Percentiles rank a stretch among this genome's conserved stretches.
These are phyloP conservation scores for Cyclaneusma minus DNA, from an alignment of 2,329 filamentous ascomycete species.

Conservation along the genomic window DNA sequence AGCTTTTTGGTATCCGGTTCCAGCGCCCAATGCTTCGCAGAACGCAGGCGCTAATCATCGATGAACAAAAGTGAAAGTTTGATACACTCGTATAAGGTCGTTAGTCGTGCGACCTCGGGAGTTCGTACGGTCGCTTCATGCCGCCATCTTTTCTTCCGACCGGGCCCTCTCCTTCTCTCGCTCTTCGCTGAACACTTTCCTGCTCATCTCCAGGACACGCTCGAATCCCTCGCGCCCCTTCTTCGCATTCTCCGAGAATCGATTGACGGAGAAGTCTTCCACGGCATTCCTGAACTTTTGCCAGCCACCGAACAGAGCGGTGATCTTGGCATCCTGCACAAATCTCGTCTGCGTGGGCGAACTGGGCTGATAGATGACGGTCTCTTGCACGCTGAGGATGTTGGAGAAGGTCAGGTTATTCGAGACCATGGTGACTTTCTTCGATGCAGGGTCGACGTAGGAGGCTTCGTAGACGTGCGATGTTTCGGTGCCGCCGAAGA, in stretches of 20 bases:
- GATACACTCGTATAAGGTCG: no score
- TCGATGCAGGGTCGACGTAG: constrained; percentile 71
- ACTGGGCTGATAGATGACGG: constrained; percentile 65
- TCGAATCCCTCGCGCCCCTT: constrained; percentile 93
- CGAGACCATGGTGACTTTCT: constrained; percentile 92
- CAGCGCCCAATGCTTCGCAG: no score
- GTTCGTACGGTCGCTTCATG: not conserved
- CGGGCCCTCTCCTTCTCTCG: constrained; percentile 37
- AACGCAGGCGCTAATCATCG: no score
- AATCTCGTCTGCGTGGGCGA: constrained; percentile 55
- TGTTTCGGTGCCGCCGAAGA: constrained; percentile 67
- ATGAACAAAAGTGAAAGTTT: no score
- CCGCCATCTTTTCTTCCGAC: not conserved
- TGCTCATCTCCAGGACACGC: constrained; percentile 81
- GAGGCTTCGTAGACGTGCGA: constrained; percentile 90
- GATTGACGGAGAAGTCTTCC: constrained; percentile 76
- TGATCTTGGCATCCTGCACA: constrained; percentile 80
- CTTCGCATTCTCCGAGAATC: constrained; percentile 81
- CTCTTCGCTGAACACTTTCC: constrained; percentile 83
- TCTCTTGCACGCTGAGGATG: constrained; percentile 82
- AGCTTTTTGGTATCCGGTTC: no score
- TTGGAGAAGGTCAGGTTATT: constrained; percentile 91
- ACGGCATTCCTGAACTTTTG: constrained; percentile 93
- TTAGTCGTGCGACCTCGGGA: no score
- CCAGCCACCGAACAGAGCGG: constrained; percentile 90